Conservation (phyloP, 352 stramenopile species). For the Poterioochromonas sp. region DNA sequence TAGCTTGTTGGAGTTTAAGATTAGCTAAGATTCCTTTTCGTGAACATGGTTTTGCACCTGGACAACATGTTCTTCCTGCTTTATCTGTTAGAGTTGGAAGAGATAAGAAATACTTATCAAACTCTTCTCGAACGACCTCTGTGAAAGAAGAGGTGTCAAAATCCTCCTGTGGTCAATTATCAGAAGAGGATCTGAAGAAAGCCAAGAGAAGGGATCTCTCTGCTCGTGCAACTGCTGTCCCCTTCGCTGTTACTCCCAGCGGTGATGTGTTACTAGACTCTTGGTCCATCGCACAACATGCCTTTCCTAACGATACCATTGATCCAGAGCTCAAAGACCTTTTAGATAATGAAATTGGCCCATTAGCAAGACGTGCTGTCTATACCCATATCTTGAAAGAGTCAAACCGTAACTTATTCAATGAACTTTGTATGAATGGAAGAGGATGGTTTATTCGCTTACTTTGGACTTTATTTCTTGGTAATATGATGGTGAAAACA, state of each 20-base stretch:
- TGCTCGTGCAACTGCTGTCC: not conserved
- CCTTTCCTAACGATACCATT: not conserved
- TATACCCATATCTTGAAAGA: not conserved
- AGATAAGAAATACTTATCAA: constrained; percentile 6
- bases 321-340: not conserved
- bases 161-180: not conserved
- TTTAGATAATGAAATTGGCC: constrained; percentile 15
- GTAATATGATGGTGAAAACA: not conserved
- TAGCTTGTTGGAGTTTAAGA: constrained; percentile 9
- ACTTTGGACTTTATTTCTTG: not conserved
- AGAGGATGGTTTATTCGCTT: not conserved
- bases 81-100: not conserved
- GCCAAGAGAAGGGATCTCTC: not conserved
- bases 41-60: constrained; percentile 6
- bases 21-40: not conserved
- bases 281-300: not conserved
- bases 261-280: not conserved
- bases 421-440: not conserved
- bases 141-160: not conserved
- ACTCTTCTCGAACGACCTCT: not conserved
- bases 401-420: not conserved
- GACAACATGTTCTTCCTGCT: constrained; percentile 18
- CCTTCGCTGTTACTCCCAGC: constrained; percentile 3
- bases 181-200: constrained; percentile 1
- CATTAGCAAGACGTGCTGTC: not conserved